These are phyloP conservation scores for Sextonia rubra DNA, from an alignment of 164 flowering plant species.

Conservation along the genomic window DNA sequence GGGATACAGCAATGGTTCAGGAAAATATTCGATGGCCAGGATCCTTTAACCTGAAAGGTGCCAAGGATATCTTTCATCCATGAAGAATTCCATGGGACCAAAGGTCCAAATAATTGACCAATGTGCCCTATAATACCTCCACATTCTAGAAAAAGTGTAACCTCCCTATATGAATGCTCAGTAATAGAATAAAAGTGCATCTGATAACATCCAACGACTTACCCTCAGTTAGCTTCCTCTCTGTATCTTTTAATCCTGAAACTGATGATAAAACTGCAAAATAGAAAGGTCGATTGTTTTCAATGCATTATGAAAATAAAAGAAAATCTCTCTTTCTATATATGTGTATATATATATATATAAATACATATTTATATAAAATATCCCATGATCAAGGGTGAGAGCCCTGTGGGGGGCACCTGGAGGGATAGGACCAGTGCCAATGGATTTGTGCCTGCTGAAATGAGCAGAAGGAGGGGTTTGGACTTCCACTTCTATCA, in stretches of 20 bases:
- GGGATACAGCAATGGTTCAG: neutral
- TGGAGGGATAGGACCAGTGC: too few species aligned
- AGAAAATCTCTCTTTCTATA: too few species aligned
- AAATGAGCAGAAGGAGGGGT: too few species aligned
- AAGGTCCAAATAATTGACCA: neutral
- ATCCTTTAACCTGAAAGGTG: neutral
- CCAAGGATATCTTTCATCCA: neutral
- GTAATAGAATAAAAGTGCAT: neutral
- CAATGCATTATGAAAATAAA: neutral
- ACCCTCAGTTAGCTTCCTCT: conserved; percentile 47
- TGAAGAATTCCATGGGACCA: neutral
- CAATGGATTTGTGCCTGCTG: too few species aligned
- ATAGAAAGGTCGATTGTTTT: neutral
- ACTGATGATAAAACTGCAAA: conserved; percentile 79
- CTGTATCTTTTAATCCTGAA: conserved; percentile 63
- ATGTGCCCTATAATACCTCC: neutral
- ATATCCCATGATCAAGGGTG: too few species aligned
- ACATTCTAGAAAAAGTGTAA: neutral
- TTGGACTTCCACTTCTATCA: too few species aligned
- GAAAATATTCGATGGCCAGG: neutral
- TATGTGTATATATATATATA: too few species aligned
- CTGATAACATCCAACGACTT: conserved; percentile 9
- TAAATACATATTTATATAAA: too few species aligned
- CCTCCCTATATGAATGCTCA: neutral
- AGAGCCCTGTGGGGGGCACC: too few species aligned